Evolutionary conservation across 768 basidiomycete species (phyloP).

Genomic region (Trametes coccinea): DNA sequence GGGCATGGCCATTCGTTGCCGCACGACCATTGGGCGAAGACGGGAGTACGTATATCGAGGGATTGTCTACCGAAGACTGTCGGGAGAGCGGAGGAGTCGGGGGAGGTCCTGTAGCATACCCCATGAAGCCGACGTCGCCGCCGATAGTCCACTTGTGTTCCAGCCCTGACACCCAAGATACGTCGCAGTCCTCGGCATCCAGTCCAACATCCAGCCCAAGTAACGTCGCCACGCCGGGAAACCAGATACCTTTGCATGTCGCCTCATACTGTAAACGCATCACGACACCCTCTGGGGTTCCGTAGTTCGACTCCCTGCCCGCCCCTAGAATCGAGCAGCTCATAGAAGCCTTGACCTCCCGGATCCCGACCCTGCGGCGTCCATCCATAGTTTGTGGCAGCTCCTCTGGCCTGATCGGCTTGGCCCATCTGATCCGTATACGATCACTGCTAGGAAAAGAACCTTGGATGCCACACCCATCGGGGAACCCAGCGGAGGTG

Average conservation of each 20-base stretch:
- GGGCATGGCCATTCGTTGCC: slow-evolving; percentile 15
- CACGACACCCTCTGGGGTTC: slow-evolving; percentile 46
- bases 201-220: slow-evolving; percentile 76
- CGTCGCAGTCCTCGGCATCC: slow-evolving; percentile 66
- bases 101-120: slow-evolving; percentile 58
- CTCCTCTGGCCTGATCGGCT: slow-evolving; percentile 52
- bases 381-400: slow-evolving; percentile 48
- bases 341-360: slow-evolving; percentile 69
- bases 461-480: slow-evolving; percentile 70
- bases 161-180: slow-evolving; percentile 60
- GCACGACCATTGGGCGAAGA: slow-evolving; percentile 26
- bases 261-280: slow-evolving; percentile 72
- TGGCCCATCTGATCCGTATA: slow-evolving; percentile 77
- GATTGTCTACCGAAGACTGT: slow-evolving; percentile 38
- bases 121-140: slow-evolving; percentile 70
- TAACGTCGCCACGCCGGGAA: slow-evolving; percentile 78
- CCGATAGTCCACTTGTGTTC: slow-evolving; percentile 58
- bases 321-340: slow-evolving; percentile 58
- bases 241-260: slow-evolving; percentile 77
- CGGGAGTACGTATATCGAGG: slow-evolving; percentile 26
- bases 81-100: slow-evolving; percentile 40
- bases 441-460: slow-evolving; percentile 78
- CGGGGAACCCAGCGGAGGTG: slow-evolving; percentile 50
- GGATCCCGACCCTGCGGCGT: slow-evolving; percentile 68
- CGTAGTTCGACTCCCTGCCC: slow-evolving; percentile 29